Evolutionary conservation across 108 stramenopile genomes (phyloP).

Genomic region (Thalassiosira profunda): DNA sequence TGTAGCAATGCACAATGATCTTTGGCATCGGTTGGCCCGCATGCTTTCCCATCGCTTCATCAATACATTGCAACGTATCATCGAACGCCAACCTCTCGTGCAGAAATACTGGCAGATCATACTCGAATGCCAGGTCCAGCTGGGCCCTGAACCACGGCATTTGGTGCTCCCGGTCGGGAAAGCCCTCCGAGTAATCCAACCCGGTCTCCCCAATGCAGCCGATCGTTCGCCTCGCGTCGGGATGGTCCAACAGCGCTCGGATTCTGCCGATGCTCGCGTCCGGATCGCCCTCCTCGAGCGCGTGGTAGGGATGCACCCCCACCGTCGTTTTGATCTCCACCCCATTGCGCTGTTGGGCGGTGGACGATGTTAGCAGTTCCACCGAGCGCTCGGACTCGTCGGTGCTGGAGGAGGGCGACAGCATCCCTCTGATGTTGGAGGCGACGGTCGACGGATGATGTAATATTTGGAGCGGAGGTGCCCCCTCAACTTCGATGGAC

Average conservation of each 20-base stretch:
- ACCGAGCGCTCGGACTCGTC: constrained; percentile 51
- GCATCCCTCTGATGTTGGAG: constrained; percentile 67
- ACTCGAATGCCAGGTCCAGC: constrained; percentile 64
- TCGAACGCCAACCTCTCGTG: constrained; percentile 83
- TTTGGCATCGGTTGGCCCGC: constrained; percentile 33
- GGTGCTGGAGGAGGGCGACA: constrained; percentile 79
- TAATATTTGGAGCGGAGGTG: constrained; percentile 21
- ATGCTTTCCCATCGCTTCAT: constrained; percentile 43
- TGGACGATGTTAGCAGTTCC: constrained; percentile 20
- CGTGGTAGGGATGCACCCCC: constrained; percentile 86
- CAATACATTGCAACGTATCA: constrained; percentile 60
- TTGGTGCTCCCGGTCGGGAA: constrained; percentile 68
- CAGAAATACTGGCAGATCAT: constrained; percentile 72
- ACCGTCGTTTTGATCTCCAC: constrained; percentile 57
- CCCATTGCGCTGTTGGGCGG: constrained; percentile 15
- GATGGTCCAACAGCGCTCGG: constrained; percentile 16
- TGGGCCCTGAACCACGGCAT: constrained; percentile 68
- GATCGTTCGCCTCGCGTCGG: constrained; percentile 14
- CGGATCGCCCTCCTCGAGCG: constrained; percentile 33
- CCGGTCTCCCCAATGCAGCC: constrained; percentile 84
- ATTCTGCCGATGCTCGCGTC: constrained; percentile 5
- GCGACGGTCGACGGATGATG: constrained; percentile 36
- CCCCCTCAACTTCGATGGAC: not conserved
- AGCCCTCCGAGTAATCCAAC: constrained; percentile 77
- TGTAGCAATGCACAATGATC: constrained; percentile 89